Conservation (phyloP, 148 eudicot genomes). For the Bassia scoparia region DNA sequence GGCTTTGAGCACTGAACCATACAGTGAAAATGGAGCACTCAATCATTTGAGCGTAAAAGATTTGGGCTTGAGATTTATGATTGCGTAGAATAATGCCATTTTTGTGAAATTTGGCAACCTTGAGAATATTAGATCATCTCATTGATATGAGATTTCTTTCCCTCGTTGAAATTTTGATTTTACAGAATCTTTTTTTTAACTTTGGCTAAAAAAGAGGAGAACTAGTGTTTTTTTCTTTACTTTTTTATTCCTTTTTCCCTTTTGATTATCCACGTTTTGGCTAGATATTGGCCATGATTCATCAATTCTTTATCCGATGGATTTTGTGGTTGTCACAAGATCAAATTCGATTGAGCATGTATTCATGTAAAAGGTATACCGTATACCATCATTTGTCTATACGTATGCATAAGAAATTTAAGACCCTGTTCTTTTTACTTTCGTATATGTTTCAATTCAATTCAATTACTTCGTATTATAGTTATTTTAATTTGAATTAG, state of each 20-base stretch:
- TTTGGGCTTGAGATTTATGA: conserved; percentile 2
- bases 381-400: too few species aligned
- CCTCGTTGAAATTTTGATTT: not conserved
- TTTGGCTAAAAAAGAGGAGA: not conserved
- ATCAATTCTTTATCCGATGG: not conserved
- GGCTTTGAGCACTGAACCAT: not conserved
- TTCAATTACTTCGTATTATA: too few species aligned
- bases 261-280: not conserved
- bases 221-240: not conserved
- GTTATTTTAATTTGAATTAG: too few species aligned
- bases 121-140: not conserved
- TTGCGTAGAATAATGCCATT: conserved; percentile 12
- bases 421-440: too few species aligned
- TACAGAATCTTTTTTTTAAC: not conserved
- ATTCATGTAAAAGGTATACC: too few species aligned
- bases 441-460: too few species aligned
- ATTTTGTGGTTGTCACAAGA: conserved; percentile 1
- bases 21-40: not conserved
- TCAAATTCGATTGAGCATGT: not conserved
- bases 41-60: conserved; percentile 14
- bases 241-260: too few species aligned
- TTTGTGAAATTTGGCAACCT: conserved; percentile 3
- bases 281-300: not conserved
- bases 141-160: not conserved
- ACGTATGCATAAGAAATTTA: too few species aligned